Percentiles rank a stretch among this genome's conserved stretches.
These are phyloP conservation scores for Parafenestella ontariensis DNA, from an alignment of 2,329 filamentous ascomycete species.

Conservation along the genomic window DNA sequence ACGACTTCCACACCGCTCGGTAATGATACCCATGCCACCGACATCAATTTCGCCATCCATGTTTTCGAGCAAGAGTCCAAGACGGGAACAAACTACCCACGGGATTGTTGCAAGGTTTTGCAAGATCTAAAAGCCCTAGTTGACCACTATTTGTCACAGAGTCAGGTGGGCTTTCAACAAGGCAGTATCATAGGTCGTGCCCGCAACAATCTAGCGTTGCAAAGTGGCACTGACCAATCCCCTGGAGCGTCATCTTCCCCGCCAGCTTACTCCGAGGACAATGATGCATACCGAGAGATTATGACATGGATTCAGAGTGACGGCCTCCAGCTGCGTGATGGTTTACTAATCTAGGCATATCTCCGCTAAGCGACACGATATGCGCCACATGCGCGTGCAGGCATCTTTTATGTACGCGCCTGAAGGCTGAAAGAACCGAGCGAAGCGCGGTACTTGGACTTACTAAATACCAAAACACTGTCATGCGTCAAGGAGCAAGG, in stretches of 20 bases:
- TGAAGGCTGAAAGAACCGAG: not conserved
- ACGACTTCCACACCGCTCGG: not conserved
- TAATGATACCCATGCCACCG: conserved; percentile 8
- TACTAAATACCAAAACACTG: not conserved
- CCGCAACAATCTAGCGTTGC: not conserved
- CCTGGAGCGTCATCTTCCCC: not conserved
- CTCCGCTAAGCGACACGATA: not conserved
- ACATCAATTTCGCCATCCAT: conserved; percentile 32
- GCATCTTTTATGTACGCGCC: not conserved
- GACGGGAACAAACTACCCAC: conserved; percentile 32
- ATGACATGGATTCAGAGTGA: conserved; percentile 25
- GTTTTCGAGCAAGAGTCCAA: conserved; percentile 30
- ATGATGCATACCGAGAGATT: conserved; percentile 20
- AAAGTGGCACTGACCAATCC: not conserved
- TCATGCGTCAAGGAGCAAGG: conserved; percentile 1
- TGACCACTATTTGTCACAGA: conserved; percentile 22
- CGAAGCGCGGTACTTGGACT: not conserved
- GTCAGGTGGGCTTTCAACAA: conserved; percentile 1
- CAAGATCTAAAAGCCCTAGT: conserved; percentile 31
- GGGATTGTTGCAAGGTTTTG: conserved; percentile 32
- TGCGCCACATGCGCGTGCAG: not conserved
- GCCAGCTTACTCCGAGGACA: not conserved
- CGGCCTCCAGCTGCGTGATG: conserved; percentile 17
- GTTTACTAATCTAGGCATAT: conserved; percentile 19
- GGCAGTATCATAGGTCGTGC: conserved; percentile 1